These are phyloP conservation scores for Pythium scleroteichum DNA, from an alignment of 352 stramenopile species.

Conservation along the genomic window DNA sequence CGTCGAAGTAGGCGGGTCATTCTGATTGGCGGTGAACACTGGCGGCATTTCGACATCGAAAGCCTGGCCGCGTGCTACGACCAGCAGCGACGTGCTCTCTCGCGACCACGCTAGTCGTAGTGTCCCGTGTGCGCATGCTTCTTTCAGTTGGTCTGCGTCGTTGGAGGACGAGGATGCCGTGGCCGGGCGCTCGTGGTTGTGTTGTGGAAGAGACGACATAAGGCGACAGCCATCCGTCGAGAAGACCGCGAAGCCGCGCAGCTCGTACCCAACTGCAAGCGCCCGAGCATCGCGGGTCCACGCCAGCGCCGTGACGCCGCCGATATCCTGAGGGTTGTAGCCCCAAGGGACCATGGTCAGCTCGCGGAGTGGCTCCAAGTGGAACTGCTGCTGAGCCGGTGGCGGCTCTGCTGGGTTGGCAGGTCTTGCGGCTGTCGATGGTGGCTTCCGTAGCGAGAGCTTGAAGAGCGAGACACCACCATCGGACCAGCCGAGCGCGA, in stretches of 20 bases:
- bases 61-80: constrained; percentile 54
- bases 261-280: constrained; percentile 65
- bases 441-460: constrained; percentile 35
- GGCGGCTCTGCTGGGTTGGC: not conserved
- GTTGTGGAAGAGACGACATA: constrained; percentile 82
- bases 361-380: constrained; percentile 60
- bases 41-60: constrained; percentile 36
- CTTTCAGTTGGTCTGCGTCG: constrained; percentile 36
- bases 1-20: not conserved
- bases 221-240: constrained; percentile 77
- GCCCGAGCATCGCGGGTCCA: constrained; percentile 67
- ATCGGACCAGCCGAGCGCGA: constrained; percentile 77
- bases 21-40: not conserved
- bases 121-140: constrained; percentile 64
- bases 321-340: constrained; percentile 54
- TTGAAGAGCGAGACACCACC: constrained; percentile 69
- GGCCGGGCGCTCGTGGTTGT: constrained; percentile 55
- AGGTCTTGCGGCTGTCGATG: not conserved
- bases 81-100: constrained; percentile 60
- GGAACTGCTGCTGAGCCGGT: constrained; percentile 24
- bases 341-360: constrained; percentile 67
- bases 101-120: constrained; percentile 59
- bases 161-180: constrained; percentile 16
- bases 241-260: constrained; percentile 79
- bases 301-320: constrained; percentile 58